These are phyloP conservation scores for Cladosporium phlei DNA, from an alignment of 2,329 filamentous ascomycete species.

Conservation along the genomic window DNA sequence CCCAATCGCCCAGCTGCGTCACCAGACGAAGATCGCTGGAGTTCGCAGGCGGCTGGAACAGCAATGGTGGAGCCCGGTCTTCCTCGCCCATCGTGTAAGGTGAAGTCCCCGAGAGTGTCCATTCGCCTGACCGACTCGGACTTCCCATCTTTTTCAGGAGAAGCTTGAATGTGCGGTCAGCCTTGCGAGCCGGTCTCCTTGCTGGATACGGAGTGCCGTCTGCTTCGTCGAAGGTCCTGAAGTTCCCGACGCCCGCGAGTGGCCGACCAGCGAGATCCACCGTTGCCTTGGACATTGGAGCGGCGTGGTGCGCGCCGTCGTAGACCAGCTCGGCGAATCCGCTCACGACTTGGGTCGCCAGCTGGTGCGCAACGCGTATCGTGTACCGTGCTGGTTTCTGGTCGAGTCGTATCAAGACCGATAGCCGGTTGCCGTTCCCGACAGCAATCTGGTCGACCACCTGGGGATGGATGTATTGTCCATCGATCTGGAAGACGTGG, in stretches of 20 bases:
- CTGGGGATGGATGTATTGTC: slow-evolving; percentile 50
- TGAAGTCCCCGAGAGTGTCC: slow-evolving; percentile 17
- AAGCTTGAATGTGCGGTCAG: slow-evolving; percentile 19
- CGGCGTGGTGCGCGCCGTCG: background rate
- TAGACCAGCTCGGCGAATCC: background rate
- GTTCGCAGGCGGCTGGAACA: background rate
- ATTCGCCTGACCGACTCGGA: slow-evolving; percentile 19
- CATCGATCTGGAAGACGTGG: slow-evolving; percentile 40
- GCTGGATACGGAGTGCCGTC: slow-evolving; percentile 18
- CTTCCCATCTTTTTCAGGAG: slow-evolving; percentile 18
- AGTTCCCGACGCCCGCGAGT: slow-evolving; percentile 33
- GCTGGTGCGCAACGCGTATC: background rate
- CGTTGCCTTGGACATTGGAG: background rate
- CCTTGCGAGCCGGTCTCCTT: slow-evolving; percentile 7
- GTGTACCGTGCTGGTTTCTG: background rate
- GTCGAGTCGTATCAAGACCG: slow-evolving; percentile 36
- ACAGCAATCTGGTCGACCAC: slow-evolving; percentile 46
- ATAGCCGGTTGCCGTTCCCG: slow-evolving; percentile 52
- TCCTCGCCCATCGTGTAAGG: slow-evolving; percentile 17
- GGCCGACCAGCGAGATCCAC: background rate
- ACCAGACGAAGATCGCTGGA: slow-evolving; percentile 3
- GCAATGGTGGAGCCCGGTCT: background rate
- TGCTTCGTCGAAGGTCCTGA: slow-evolving; percentile 16
- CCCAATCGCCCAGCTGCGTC: background rate
- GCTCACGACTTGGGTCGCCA: background rate